Evolutionary conservation across 805 yeast species (phyloP).

Genomic region (Debaryomyces prosopidis): DNA sequence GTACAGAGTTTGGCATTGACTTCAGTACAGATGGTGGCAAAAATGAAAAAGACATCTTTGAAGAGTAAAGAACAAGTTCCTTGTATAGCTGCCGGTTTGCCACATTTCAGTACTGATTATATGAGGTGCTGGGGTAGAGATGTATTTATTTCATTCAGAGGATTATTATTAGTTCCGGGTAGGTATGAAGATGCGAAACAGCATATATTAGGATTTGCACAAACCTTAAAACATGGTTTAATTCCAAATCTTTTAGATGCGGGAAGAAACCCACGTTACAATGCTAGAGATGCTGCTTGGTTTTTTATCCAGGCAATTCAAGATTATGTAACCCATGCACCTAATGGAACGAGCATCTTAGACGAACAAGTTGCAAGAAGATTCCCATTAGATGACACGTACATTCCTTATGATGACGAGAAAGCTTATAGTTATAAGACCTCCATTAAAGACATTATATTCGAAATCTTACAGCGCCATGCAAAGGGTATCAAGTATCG

Average conservation of each 20-base stretch:
- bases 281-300: constrained; percentile 98
- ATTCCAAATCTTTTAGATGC: constrained; percentile 93
- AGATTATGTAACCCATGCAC: constrained; percentile 69
- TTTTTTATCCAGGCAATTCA: constrained; percentile 88
- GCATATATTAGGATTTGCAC: constrained; percentile 85
- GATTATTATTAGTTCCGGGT: constrained; percentile 75
- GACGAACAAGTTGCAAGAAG: constrained; percentile 76
- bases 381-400: constrained; percentile 86
- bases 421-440: constrained; percentile 73
- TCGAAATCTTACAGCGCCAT: constrained; percentile 82
- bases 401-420: constrained; percentile 65
- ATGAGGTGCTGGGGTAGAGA: constrained; percentile 99
- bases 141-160: constrained; percentile 84
- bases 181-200: constrained; percentile 74
- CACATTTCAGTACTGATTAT: constrained; percentile 86
- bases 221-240: constrained; percentile 90
- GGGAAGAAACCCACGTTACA: constrained; percentile 90
- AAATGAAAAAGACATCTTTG: constrained; percentile 71
- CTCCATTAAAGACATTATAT: constrained; percentile 73
- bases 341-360: constrained; percentile 66
- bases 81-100: constrained; percentile 92
- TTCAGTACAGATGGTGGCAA: constrained; percentile 85
- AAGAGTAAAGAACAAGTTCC: constrained; percentile 63
- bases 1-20: constrained; percentile 77
- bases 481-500: constrained; percentile 85